A percentile compares a stretch with the other conserved stretches of the same genome.
These are phyloP conservation scores for Aspergillus sp. DNA, from an alignment of 2,329 filamentous ascomycete genomes.

Conservation along the genomic window DNA sequence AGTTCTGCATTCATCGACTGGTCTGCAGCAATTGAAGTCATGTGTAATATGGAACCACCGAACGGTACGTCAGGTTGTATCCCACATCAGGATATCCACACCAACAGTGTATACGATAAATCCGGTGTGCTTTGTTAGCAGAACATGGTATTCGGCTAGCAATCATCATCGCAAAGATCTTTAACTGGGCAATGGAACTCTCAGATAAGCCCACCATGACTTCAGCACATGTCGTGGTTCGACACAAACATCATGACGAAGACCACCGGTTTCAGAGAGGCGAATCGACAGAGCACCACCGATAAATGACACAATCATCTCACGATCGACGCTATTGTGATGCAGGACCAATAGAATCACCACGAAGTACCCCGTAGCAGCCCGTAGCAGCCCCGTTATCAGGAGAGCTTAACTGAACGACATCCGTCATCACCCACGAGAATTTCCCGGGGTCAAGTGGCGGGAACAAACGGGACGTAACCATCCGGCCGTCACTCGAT, in stretches of 20 bases:
- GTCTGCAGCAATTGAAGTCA: too few species aligned
- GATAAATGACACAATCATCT: background rate
- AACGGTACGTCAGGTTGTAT: too few species aligned
- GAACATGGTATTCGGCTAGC: too few species aligned
- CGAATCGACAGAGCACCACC: background rate
- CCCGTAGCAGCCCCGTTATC: background rate
- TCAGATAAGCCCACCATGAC: background rate
- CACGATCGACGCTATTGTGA: background rate
- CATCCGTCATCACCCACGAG: background rate
- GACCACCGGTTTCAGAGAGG: background rate
- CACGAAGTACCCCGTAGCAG: background rate
- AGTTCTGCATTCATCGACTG: too few species aligned
- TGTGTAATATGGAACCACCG: too few species aligned
- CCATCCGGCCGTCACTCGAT: background rate
- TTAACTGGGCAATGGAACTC: too few species aligned
- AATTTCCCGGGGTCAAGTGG: background rate
- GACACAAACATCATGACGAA: background rate
- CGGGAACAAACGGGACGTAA: background rate
- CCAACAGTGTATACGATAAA: too few species aligned
- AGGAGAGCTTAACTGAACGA: slow-evolving; percentile 2
- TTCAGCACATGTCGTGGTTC: background rate
- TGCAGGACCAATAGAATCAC: background rate
- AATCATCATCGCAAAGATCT: too few species aligned
- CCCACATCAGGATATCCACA: too few species aligned
- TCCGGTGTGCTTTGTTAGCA: too few species aligned